Percentiles rank a stretch among this genome's conserved stretches.
phyloP scores from a whole-genome alignment of 2,329 filamentous ascomycete genomes.

The Penicillium sp. region DNA sequence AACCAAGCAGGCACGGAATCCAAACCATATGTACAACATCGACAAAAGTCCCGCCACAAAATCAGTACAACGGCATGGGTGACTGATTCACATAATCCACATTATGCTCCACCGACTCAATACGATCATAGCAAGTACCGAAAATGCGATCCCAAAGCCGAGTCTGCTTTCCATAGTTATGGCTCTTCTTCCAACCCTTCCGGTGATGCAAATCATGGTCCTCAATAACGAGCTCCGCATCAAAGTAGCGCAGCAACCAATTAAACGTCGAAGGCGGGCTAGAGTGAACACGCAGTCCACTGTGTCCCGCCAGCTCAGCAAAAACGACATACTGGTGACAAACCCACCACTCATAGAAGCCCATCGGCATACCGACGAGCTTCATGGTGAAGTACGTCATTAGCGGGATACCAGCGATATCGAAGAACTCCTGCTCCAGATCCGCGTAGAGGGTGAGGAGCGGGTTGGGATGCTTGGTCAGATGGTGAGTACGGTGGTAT shows the following conservation, averaged over 20 bases:
- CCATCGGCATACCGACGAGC: constrained; percentile 25
- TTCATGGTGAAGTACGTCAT: constrained; percentile 24
- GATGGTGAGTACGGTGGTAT: constrained; percentile 28
- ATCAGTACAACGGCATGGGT: constrained; percentile 24
- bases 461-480: constrained; percentile 28
- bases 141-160: constrained; percentile 28
- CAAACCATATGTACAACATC: neutral
- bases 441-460: constrained; percentile 27
- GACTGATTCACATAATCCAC: constrained; percentile 25
- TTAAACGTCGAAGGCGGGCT: constrained; percentile 22
- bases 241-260: constrained; percentile 19
- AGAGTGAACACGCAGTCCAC: constrained; percentile 24
- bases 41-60: neutral
- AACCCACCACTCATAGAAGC: constrained; percentile 30
- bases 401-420: constrained; percentile 25
- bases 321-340: constrained; percentile 28
- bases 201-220: constrained; percentile 30
- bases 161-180: constrained; percentile 30
- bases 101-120: constrained; percentile 23
- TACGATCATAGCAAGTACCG: constrained; percentile 25
- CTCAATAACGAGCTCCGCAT: constrained; percentile 27
- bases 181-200: constrained; percentile 29
- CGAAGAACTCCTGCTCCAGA: constrained; percentile 27
- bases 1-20: neutral
- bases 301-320: constrained; percentile 27